These are phyloP conservation scores for Hypoxylon sp. DNA, from an alignment of 2,329 filamentous ascomycete genomes.

Conservation along the genomic window DNA sequence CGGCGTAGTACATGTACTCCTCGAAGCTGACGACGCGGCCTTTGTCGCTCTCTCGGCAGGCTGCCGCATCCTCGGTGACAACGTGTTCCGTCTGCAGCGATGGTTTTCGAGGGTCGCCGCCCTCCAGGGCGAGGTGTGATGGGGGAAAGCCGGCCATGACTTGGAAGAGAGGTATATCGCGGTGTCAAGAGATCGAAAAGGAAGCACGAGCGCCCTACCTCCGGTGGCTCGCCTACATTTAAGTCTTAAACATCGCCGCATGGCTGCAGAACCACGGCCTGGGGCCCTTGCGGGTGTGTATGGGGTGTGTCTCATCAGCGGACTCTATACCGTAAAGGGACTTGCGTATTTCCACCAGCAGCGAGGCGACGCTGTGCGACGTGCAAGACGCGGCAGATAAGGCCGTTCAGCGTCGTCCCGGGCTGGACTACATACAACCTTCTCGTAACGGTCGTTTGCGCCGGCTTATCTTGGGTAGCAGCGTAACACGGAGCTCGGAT, in stretches of 20 bases:
- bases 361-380: neutral
- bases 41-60: neutral
- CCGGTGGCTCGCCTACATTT: slow-evolving; percentile 2
- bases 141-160: slow-evolving; percentile 22
- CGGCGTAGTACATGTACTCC: slow-evolving; percentile 38
- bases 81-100: slow-evolving; percentile 13
- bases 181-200: neutral
- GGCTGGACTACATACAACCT: slow-evolving; percentile 18
- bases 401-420: no score
- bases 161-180: neutral
- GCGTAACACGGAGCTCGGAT: neutral
- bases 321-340: neutral
- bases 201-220: neutral
- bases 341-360: slow-evolving; percentile 3
- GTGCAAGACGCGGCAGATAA: slow-evolving; percentile 12
- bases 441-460: slow-evolving; percentile 16
- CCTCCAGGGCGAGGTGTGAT: slow-evolving; percentile 27
- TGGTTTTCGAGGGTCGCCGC: slow-evolving; percentile 24
- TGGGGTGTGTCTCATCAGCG: slow-evolving; percentile 14
- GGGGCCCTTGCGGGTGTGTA: no score
- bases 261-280: no score
- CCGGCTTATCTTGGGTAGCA: slow-evolving; percentile 14
- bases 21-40: slow-evolving; percentile 27
- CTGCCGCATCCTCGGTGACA: neutral
- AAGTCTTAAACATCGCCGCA: no score